Evolutionary conservation across 73 alveolate genomes (phyloP).

Genomic region (Tetrahymena elliotti): DNA sequence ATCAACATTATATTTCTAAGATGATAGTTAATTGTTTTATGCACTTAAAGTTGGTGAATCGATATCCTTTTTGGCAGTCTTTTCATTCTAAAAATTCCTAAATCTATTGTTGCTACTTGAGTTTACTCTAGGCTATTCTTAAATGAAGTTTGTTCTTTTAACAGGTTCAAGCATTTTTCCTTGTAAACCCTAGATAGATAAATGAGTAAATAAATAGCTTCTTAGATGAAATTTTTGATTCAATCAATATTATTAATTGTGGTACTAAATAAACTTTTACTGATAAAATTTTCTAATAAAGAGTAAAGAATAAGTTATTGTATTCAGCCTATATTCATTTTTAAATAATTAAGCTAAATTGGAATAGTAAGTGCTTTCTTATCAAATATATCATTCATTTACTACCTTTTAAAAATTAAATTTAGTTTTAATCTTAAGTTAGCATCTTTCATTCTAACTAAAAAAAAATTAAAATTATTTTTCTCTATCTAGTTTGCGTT

Average conservation of each 20-base stretch:
- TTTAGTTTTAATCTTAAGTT: no score
- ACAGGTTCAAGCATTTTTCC: background rate
- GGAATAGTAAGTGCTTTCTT: no score
- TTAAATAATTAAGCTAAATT: no score
- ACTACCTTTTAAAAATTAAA: no score
- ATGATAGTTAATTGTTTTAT: background rate
- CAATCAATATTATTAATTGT: background rate
- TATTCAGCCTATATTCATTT: no score
- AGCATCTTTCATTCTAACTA: no score
- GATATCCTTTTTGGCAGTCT: background rate
- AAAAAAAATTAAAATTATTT: no score
- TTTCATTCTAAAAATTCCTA: background rate
- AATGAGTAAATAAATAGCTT: background rate
- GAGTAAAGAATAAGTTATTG: background rate
- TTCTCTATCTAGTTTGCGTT: no score
- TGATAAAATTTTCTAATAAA: background rate
- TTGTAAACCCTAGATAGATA: background rate
- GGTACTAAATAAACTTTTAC: background rate
- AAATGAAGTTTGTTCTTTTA: background rate
- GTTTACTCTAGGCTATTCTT: background rate
- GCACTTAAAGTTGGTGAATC: background rate
- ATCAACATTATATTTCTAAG: background rate
- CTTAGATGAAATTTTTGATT: background rate
- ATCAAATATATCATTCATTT: no score
- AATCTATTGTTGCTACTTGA: no score